Percentiles rank a stretch among this genome's conserved stretches.
Conservation (phyloP, 1,284 basidiomycete genomes). For the Flammula alnicola region DNA sequence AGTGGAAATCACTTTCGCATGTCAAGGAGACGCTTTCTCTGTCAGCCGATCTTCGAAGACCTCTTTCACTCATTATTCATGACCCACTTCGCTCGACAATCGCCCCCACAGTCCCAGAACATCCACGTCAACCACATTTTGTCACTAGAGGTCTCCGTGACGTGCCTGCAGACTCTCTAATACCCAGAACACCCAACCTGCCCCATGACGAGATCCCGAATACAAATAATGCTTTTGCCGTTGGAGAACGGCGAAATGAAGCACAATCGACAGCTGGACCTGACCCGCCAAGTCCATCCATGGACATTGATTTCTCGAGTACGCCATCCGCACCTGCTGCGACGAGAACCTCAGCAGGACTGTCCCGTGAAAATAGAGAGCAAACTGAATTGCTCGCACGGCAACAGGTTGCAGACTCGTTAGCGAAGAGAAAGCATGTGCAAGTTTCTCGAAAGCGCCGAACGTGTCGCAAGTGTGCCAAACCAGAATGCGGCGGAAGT, state of each 20-base stretch:
- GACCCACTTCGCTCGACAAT: conserved; percentile 4
- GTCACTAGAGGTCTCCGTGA: not conserved
- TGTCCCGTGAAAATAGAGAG: not conserved
- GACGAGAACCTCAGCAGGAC: not conserved
- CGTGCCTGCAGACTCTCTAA: too few relatives aligned
- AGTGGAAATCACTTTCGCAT: conserved; percentile 13
- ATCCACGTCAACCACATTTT: not conserved
- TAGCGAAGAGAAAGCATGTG: not conserved
- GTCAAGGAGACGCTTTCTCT: conserved; percentile 18
- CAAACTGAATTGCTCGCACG: not conserved
- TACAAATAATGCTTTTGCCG: too few relatives aligned
- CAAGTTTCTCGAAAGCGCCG: not conserved
- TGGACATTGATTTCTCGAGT: too few relatives aligned
- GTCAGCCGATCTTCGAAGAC: conserved; percentile 1
- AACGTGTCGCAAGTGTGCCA: not conserved
- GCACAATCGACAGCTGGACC: too few relatives aligned
- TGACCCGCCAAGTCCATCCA: too few relatives aligned
- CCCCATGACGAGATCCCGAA: too few relatives aligned
- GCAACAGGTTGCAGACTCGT: not conserved
- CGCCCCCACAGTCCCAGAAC: conserved; percentile 9
- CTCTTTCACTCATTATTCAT: conserved; percentile 5
- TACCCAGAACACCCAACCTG: too few relatives aligned
- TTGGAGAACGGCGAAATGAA: too few relatives aligned
- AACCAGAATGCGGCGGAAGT: not conserved
- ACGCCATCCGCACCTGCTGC: not conserved